phyloP scores from a whole-genome alignment of 192 early-diverging fungal species.

The Coemansia sp. region DNA sequence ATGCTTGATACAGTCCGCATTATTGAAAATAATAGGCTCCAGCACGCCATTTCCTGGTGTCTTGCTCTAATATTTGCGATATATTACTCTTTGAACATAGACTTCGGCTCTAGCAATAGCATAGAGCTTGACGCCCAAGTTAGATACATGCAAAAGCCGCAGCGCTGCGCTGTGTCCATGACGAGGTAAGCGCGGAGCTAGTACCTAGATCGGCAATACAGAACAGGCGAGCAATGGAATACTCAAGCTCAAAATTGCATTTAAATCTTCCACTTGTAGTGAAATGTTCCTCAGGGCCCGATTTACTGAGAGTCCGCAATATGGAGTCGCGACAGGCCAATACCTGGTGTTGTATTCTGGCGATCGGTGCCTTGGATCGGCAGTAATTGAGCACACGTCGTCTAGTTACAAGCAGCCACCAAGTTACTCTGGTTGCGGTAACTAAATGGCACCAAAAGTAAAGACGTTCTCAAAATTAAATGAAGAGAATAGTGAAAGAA shows the following conservation, averaged over 20 bases:
- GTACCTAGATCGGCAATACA: background rate
- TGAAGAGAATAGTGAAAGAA: background rate
- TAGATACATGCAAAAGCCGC: slow-evolving; percentile 57
- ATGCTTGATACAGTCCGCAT: too few species aligned
- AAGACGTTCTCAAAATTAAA: background rate
- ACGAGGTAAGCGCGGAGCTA: slow-evolving; percentile 17
- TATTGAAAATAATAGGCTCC: too few species aligned
- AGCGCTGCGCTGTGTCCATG: slow-evolving; percentile 36
- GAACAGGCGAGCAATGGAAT: background rate
- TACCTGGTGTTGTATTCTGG: slow-evolving; percentile 58
- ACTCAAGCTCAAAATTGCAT: background rate
- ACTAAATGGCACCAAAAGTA: too few species aligned
- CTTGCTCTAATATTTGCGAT: background rate
- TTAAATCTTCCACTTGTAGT: background rate
- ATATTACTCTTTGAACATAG: background rate
- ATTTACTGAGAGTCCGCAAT: slow-evolving; percentile 56
- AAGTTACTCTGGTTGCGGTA: too few species aligned
- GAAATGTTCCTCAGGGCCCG: slow-evolving; percentile 25
- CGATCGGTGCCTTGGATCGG: slow-evolving; percentile 65
- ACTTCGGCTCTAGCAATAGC: slow-evolving; percentile 6
- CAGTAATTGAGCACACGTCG: slow-evolving; percentile 33
- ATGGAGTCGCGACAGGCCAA: slow-evolving; percentile 61
- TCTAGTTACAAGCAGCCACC: too few species aligned
- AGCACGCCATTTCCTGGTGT: too few species aligned
- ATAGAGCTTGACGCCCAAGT: slow-evolving; percentile 50